Percentiles rank a stretch among this genome's conserved stretches.
These are phyloP conservation scores for Asterella californica DNA, from an alignment of 225 moss, liverwort and hornwort genomes.

Conservation along the genomic window DNA sequence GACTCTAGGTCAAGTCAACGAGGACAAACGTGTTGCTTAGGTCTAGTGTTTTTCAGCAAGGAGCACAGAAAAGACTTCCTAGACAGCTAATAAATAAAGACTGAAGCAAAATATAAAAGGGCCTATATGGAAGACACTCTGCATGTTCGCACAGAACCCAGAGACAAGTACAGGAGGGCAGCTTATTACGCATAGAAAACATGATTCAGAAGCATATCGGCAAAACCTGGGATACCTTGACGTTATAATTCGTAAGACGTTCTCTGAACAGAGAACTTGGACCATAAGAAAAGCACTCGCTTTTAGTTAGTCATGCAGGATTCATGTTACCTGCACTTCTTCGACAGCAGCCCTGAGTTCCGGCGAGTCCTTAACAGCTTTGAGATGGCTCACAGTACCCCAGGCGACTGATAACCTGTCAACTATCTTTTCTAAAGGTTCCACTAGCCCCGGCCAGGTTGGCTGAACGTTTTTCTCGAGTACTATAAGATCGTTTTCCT, in stretches of 20 bases:
- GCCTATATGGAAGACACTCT: no score
- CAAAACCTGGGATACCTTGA: neutral
- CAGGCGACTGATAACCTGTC: conserved; percentile 54
- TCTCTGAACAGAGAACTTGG: no score
- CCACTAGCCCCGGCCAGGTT: conserved; percentile 51
- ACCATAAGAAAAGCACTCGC: neutral
- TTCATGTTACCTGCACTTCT: conserved; percentile 42
- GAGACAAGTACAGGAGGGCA: no score
- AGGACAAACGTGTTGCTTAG: neutral
- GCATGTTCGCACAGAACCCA: no score
- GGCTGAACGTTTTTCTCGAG: conserved; percentile 50
- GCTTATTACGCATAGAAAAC: no score
- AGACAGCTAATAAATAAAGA: no score
- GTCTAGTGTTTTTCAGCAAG: neutral
- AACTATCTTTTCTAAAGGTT: conserved; percentile 53
- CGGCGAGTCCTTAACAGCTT: conserved; percentile 56
- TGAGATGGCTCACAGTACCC: conserved; percentile 58
- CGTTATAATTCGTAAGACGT: neutral
- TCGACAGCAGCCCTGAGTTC: conserved; percentile 52
- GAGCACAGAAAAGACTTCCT: no score
- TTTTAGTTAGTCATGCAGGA: neutral
- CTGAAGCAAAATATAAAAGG: no score
- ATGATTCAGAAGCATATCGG: no score
- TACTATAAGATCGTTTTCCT: conserved; percentile 42
- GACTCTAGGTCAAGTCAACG: neutral